A percentile compares a stretch with the other conserved stretches of the same genome.
These are phyloP conservation scores for Crithidia thermophila DNA, from an alignment of 208 protist species.

Conservation along the genomic window DNA sequence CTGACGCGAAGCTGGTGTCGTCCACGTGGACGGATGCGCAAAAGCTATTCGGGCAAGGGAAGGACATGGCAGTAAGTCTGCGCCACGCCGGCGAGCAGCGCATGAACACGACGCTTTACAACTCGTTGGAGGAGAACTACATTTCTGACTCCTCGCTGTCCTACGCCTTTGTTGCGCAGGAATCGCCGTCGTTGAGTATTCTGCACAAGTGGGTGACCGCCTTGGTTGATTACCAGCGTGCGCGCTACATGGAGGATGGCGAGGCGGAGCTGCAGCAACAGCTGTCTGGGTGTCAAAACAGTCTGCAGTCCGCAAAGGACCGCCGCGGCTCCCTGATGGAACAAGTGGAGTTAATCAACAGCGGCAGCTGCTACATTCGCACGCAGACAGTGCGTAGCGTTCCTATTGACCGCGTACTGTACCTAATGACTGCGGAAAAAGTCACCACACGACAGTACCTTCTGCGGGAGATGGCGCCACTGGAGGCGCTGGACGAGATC, in stretches of 20 bases:
- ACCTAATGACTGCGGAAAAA: slow-evolving; percentile 33
- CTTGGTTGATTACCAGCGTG: slow-evolving; percentile 52
- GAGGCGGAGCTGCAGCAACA: slow-evolving; percentile 44
- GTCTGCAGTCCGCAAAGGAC: slow-evolving; percentile 25
- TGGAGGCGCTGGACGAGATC: slow-evolving; percentile 16
- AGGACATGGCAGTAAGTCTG: slow-evolving; percentile 13
- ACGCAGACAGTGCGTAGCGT: slow-evolving; percentile 30
- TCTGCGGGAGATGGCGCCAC: slow-evolving; percentile 16
- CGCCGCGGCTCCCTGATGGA: slow-evolving; percentile 33
- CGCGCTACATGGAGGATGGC: slow-evolving; percentile 36
- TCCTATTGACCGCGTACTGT: slow-evolving; percentile 29
- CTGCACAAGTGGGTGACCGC: slow-evolving; percentile 63
- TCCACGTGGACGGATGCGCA: slow-evolving; percentile 27
- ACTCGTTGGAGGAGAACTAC: slow-evolving; percentile 12
- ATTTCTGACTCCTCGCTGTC: slow-evolving; percentile 18
- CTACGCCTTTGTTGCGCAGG: slow-evolving; percentile 15
- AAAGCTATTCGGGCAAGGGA: slow-evolving; percentile 12
- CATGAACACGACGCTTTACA: slow-evolving; percentile 17
- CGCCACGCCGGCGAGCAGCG: slow-evolving; percentile 16
- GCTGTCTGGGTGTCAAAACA: slow-evolving; percentile 33
- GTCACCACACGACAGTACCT: slow-evolving; percentile 30
- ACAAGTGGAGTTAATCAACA: slow-evolving; percentile 34
- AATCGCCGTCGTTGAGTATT: slow-evolving; percentile 28
- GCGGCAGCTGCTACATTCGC: slow-evolving; percentile 27
- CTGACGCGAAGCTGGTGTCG: slow-evolving; percentile 13